Evolutionary conservation across 495 filamentous ascomycete genomes (phyloP).

Genomic region (Neurospora hispaniola): DNA sequence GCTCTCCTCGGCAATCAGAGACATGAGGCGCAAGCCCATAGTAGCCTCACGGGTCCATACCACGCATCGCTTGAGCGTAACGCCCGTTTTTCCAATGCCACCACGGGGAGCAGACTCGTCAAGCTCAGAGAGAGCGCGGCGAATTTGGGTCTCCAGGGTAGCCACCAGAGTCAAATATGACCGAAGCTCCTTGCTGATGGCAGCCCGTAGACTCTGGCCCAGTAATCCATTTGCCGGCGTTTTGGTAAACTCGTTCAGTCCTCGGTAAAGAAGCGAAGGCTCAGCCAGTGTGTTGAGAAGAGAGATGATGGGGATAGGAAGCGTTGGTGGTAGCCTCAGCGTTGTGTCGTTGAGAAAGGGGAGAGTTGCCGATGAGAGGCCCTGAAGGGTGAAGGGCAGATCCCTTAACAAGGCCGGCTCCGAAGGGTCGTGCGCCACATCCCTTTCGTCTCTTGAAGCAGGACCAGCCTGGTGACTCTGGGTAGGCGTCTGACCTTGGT

Average conservation of each 20-base stretch:
- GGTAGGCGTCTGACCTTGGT: conserved; percentile 12
- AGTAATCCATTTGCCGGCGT: conserved; percentile 55
- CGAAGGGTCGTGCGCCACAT: conserved; percentile 25
- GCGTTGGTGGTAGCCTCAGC: conserved; percentile 61
- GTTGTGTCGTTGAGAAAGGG: conserved; percentile 56
- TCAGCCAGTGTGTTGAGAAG: conserved; percentile 86
- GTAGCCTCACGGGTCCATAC: conserved; percentile 97
- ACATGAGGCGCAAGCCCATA: conserved; percentile 92
- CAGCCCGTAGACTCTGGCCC: conserved; percentile 88
- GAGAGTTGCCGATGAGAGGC: conserved; percentile 75
- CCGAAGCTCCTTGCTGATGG: conserved; percentile 72
- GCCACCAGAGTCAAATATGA: conserved; percentile 91
- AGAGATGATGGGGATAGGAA: conserved; percentile 78
- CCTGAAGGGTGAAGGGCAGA: conserved; percentile 89
- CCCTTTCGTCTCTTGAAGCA: neutral
- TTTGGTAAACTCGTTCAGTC: conserved; percentile 69
- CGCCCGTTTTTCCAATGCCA: conserved; percentile 74
- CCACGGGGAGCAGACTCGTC: conserved; percentile 53
- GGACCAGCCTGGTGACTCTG: neutral
- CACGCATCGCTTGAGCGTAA: conserved; percentile 90
- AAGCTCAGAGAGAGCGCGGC: conserved; percentile 60
- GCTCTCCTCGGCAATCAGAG: conserved; percentile 82
- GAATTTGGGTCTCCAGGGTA: conserved; percentile 87
- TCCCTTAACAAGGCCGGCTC: conserved; percentile 79
- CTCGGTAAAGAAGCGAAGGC: conserved; percentile 79